Percentiles rank a stretch among this genome's conserved stretches.
Conservation (phyloP, 345 rosid genomes). For the Arabidopsis thaliana region DNA sequence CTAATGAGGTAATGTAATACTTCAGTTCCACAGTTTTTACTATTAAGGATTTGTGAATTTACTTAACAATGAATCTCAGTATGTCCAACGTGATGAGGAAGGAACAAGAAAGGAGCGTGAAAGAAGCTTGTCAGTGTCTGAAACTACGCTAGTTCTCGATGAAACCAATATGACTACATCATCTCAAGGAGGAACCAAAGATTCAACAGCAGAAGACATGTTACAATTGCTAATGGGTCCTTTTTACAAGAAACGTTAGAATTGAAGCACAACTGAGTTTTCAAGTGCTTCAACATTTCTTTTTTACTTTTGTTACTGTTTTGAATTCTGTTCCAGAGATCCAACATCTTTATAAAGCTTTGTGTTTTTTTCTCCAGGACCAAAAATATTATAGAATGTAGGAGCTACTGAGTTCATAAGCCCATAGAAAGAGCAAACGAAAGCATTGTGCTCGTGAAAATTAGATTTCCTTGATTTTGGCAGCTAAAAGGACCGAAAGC, state of each 20-base stretch:
- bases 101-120: background rate
- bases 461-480: constrained; percentile 23
- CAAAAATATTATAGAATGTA: background rate
- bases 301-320: no score
- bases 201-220: constrained; percentile 30
- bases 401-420: constrained; percentile 45
- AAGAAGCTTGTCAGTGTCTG: constrained; percentile 5
- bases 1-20: constrained; percentile 33
- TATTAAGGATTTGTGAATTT: background rate
- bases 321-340: background rate
- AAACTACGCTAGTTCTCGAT: background rate
- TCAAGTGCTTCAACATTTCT: background rate
- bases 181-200: constrained; percentile 25
- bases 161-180: background rate
- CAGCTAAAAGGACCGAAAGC: constrained; percentile 51
- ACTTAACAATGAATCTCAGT: constrained; percentile 16
- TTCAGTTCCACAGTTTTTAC: background rate
- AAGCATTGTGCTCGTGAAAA: constrained; percentile 46
- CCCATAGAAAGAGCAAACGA: constrained; percentile 40
- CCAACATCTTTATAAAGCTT: no score
- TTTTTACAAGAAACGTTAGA: constrained; percentile 10
- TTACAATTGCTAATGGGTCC: constrained; percentile 35
- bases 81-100: constrained; percentile 25
- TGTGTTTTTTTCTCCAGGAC: no score
- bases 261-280: background rate